Evolutionary conservation across 176 grass and related monocot genomes (phyloP).

Genomic region (Stipa capillata): DNA sequence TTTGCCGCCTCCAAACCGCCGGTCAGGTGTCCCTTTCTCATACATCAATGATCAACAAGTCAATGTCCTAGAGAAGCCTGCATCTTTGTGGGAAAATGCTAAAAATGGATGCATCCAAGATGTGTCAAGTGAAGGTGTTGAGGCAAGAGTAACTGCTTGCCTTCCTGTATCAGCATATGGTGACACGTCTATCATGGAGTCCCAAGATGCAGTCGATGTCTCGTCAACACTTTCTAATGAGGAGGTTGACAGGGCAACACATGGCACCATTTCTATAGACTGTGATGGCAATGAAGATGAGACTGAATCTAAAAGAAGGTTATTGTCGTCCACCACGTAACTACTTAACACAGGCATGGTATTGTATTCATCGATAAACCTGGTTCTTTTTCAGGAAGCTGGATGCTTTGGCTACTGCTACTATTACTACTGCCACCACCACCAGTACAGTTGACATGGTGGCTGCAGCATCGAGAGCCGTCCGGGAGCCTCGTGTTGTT

Average conservation of each 20-base stretch:
- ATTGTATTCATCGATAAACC: not conserved
- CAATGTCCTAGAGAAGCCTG: constrained; percentile 30
- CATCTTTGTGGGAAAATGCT: constrained; percentile 33
- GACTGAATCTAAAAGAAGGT: constrained; percentile 94
- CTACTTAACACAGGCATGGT: not conserved
- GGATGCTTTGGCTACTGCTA: constrained; percentile 42
- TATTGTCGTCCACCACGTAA: not conserved
- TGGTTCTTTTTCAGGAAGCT: constrained; percentile 60
- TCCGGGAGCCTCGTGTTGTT: constrained; percentile 88
- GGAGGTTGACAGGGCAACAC: constrained; percentile 65
- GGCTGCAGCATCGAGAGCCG: constrained; percentile 62
- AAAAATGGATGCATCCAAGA: constrained; percentile 39
- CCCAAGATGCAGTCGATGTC: constrained; percentile 54
- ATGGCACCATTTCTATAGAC: constrained; percentile 41
- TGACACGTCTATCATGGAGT: constrained; percentile 39
- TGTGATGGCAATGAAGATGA: constrained; percentile 70
- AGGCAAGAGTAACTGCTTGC: constrained; percentile 28
- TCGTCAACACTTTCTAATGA: constrained; percentile 80
- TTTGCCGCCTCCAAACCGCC: constrained; percentile 29
- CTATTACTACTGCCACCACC: not conserved
- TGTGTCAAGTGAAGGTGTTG: constrained; percentile 29
- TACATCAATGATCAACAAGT: constrained; percentile 13
- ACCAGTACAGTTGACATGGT: constrained; percentile 70
- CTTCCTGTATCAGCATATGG: constrained; percentile 15
- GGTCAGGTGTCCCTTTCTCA: constrained; percentile 1